Evolutionary conservation across 78 protist genomes (phyloP).

Genomic region (Chrysochromulina tobinii): DNA sequence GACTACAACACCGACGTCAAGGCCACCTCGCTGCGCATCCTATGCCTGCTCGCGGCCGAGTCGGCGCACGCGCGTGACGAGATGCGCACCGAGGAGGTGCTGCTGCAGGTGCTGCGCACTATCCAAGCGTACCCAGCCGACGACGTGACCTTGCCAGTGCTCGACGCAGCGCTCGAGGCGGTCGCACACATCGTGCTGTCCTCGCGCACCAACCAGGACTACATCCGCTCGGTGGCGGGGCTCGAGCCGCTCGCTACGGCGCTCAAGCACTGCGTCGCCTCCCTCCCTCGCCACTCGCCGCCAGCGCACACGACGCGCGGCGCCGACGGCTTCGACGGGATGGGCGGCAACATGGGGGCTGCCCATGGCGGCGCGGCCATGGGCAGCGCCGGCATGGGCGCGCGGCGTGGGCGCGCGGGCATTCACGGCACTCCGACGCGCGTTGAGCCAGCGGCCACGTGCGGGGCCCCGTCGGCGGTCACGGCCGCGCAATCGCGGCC

Average conservation of each 20-base stretch:
- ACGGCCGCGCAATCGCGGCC: too few species aligned
- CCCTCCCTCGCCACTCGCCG: too few species aligned
- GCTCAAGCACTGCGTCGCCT: not conserved
- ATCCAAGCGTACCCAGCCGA: not conserved
- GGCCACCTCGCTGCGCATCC: not conserved
- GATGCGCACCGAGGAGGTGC: not conserved
- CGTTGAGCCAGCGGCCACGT: too few species aligned
- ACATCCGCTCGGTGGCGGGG: not conserved
- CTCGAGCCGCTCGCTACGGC: not conserved
- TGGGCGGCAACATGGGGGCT: too few species aligned
- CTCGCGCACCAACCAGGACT: not conserved
- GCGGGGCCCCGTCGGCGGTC: too few species aligned
- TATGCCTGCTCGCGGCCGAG: not conserved
- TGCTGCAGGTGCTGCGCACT: not conserved
- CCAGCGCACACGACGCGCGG: too few species aligned
- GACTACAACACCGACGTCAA: slow-evolving; percentile 2
- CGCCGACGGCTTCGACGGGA: too few species aligned
- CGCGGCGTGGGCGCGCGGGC: too few species aligned
- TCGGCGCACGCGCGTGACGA: not conserved
- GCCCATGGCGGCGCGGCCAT: too few species aligned
- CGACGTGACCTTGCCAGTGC: not conserved
- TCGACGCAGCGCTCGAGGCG: not conserved
- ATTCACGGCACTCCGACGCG: too few species aligned
- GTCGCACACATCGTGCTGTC: not conserved
- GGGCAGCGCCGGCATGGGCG: too few species aligned